Base-by-base conservation (phyloP, 148 eudicot species). In the Vaccinium myrtillus region DNA sequence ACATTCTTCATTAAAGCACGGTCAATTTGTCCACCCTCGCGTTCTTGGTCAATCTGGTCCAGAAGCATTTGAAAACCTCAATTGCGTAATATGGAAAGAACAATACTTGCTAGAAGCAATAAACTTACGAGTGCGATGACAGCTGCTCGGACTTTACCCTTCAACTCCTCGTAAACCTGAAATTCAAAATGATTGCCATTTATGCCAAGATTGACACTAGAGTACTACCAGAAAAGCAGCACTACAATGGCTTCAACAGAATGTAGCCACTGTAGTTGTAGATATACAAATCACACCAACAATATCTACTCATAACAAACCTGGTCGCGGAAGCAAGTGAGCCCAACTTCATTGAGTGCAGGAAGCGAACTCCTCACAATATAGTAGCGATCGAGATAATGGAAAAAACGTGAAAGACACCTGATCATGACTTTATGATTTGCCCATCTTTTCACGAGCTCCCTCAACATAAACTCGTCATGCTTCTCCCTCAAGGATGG, bases 1-100 rank as follows among this genome's bases (percentile, higher is more conserved):
- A 89, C 91, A 84, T 92, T 93, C 90, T 94, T 94, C 80, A 94
- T 56, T 71, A 94, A 80, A 65, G 94, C 89, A 32, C 92, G 89
- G 46, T 94, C 95, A 65, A 94, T 87, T 86, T 91, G 92, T 69
- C 86, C 92, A 53, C 94, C 98, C 81, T 92, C 95, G 9, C 95
- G 91, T 87, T 92, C 98, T 86, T 48, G 86, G 59, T 92, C 81
- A 86, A 93, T 93, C 98, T 93, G 89, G 19, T 56, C 59, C 81
- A 58, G n/a, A 65, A 48, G 74, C 21, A 73, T 56, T 75, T 51
- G 11, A 4, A 84, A 51, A 75, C 50, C 6, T 75, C 21, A n/a
- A 46, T 5, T 49, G 21, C 8, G n/a, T 30, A 50, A 48, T 15
- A 30, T 6, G n/a, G 79, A 51, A 63, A 73, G 59, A 39, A 86